Evolutionary conservation across 2,329 filamentous ascomycete genomes (phyloP).

Genomic region (Emergomyces pasteurianus): DNA sequence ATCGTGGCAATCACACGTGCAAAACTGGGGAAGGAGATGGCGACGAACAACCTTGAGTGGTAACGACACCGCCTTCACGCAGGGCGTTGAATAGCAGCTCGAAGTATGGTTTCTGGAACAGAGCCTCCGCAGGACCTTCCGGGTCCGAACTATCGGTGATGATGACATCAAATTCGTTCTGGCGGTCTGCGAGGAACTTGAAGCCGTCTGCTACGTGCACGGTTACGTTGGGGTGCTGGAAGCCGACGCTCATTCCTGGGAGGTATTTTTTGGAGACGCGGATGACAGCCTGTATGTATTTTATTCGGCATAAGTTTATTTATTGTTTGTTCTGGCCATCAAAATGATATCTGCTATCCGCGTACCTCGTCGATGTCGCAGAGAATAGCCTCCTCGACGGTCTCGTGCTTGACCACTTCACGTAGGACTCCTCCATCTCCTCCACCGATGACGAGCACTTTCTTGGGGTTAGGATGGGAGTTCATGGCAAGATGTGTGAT

Average conservation of each 20-base stretch:
- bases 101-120: conserved; percentile 99
- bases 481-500: conserved; percentile 98
- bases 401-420: conserved; percentile 98
- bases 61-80: conserved; percentile 92
- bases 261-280: conserved; percentile 97
- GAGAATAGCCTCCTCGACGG: conserved; percentile 87
- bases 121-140: conserved; percentile 85
- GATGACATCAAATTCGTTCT: conserved; percentile 97
- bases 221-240: conserved; percentile 86
- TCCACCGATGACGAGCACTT: conserved; percentile 94
- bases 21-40: conserved; percentile 63
- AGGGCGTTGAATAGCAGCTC: conserved; percentile 83
- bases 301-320: background rate
- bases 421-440: conserved; percentile 95
- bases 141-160: conserved; percentile 98
- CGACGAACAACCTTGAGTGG: conserved; percentile 99
- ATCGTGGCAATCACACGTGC: conserved; percentile 8
- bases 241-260: conserved; percentile 83
- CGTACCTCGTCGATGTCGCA: conserved; percentile 93
- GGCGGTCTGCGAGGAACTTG: conserved; percentile 94
- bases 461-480: conserved; percentile 96
- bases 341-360: background rate
- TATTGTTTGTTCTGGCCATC: background rate
- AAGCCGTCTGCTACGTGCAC: conserved; percentile 94
- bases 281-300: conserved; percentile 66